Percentiles rank a stretch among this genome's conserved stretches.
phyloP scores from a whole-genome alignment of 108 stramenopile species.

The Aurantiochytrium sp. region DNA sequence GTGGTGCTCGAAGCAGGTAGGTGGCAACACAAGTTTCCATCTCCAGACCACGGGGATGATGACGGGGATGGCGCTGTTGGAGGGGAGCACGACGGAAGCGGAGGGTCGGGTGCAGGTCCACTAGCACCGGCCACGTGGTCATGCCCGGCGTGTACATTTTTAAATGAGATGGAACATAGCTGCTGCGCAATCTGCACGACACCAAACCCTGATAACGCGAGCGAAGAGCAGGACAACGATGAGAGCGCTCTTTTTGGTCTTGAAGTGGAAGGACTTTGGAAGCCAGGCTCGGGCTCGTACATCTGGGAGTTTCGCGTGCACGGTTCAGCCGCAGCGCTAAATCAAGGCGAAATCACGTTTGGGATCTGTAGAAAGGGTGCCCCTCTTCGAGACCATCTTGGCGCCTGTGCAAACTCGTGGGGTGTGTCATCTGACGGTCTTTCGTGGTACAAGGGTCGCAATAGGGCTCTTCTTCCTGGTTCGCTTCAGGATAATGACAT shows the following conservation, averaged over 20 bases:
- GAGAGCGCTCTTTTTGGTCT: not conserved
- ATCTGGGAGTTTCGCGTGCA: not conserved
- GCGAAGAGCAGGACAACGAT: not conserved
- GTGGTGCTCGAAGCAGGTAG: not conserved
- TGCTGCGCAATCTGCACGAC: not conserved
- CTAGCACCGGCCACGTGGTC: not conserved
- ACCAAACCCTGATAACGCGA: not conserved
- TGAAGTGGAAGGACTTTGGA: not conserved
- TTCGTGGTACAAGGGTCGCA: not conserved
- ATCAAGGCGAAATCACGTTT: not conserved
- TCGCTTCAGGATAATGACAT: not conserved
- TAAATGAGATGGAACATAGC: not conserved
- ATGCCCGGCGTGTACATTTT: not conserved
- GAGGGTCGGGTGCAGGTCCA: not conserved
- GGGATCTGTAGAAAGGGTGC: not conserved
- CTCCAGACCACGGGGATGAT: not conserved
- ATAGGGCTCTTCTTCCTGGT: not conserved
- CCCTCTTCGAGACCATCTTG: not conserved
- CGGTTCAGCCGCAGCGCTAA: not conserved
- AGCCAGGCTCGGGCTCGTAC: not conserved
- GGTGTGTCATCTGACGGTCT: not conserved
- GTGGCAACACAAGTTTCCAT: not conserved
- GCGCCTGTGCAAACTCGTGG: not conserved
- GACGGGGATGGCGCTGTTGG: not conserved
- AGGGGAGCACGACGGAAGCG: not conserved